Conservation (phyloP, 345 rosid species). For the Raphanus sativus region DNA sequence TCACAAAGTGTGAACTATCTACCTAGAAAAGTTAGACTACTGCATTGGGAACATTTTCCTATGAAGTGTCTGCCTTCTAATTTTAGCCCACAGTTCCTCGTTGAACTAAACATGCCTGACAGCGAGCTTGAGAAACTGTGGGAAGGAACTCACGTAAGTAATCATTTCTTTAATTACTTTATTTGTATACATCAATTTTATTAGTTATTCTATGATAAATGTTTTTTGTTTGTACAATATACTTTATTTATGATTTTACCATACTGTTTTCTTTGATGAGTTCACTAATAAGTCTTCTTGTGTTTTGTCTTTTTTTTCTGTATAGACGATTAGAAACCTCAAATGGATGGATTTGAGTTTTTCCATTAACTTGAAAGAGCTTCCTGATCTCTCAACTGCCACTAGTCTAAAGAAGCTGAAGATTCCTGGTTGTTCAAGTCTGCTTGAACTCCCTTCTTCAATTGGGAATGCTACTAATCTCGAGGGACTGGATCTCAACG, state of each 20-base stretch:
- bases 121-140: conserved; percentile 10
- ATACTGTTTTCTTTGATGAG: neutral
- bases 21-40: neutral
- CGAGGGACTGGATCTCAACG: neutral
- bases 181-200: neutral
- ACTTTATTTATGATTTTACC: neutral
- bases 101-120: neutral
- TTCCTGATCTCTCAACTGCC: neutral
- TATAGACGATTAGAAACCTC: neutral
- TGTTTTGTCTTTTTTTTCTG: neutral
- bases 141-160: conserved; percentile 13
- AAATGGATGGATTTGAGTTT: conserved; percentile 1
- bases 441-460: neutral
- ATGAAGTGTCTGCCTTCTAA: conserved; percentile 6
- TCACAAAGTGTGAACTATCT: neutral
- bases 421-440: neutral
- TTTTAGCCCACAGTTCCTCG: conserved; percentile 6
- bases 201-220: neutral
- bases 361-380: neutral
- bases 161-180: neutral
- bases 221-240: neutral
- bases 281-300: neutral
- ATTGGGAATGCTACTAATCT: neutral
- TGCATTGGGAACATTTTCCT: conserved; percentile 6
- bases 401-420: neutral